Conservation (phyloP, 176 grass and related monocot genomes). For the Avena eriantha region DNA sequence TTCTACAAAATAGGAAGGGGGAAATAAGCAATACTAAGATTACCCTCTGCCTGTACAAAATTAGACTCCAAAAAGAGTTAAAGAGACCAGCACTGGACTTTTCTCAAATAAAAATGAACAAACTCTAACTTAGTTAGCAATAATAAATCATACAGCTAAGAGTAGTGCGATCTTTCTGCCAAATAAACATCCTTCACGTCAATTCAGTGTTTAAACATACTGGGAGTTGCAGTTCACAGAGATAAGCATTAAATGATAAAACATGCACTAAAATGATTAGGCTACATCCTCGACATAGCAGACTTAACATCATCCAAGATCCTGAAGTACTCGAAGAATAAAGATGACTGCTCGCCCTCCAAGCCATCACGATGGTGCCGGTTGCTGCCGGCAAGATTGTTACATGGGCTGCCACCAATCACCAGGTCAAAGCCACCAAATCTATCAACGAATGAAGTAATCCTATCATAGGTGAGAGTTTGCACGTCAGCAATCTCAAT, state of each 20-base stretch:
- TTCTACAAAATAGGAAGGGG: slow-evolving; percentile 25
- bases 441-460: slow-evolving; percentile 41
- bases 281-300: slow-evolving; percentile 51
- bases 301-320: slow-evolving; percentile 51
- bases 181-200: not conserved
- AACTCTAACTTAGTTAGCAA: slow-evolving; percentile 12
- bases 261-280: not conserved
- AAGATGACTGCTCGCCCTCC: slow-evolving; percentile 73
- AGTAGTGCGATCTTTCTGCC: not conserved
- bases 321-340: slow-evolving; percentile 69
- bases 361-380: slow-evolving; percentile 72
- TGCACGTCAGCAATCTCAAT: slow-evolving; percentile 73
- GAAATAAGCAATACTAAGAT: slow-evolving; percentile 36
- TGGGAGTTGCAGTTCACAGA: not conserved
- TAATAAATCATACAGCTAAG: slow-evolving; percentile 28
- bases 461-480: slow-evolving; percentile 39
- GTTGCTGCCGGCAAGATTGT: slow-evolving; percentile 90
- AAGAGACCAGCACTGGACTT: not conserved
- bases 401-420: slow-evolving; percentile 87
- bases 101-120: slow-evolving; percentile 7
- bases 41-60: slow-evolving; percentile 74
- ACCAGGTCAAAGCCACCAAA: slow-evolving; percentile 78
- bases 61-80: not conserved
- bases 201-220: slow-evolving; percentile 7
- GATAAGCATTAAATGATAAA: slow-evolving; percentile 17